Evolutionary conservation across 2,329 filamentous ascomycete genomes (phyloP).

Genomic region (Xylaria sp.): DNA sequence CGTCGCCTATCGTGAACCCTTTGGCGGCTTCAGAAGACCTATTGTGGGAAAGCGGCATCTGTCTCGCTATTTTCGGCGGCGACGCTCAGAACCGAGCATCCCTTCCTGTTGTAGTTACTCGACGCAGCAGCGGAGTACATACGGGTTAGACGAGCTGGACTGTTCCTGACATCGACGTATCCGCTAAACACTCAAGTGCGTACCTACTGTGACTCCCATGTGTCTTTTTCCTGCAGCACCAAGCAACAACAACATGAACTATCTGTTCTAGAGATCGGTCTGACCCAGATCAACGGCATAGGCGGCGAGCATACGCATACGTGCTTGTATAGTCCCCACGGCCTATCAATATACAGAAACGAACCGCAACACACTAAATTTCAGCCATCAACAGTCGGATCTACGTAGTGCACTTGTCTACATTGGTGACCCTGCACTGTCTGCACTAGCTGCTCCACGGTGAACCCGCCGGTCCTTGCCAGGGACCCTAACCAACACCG

Average conservation of each 20-base stretch:
- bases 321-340: constrained; percentile 3
- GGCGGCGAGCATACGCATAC: constrained; percentile 8
- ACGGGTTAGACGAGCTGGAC: constrained; percentile 3
- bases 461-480: constrained; percentile 18
- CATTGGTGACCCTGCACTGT: constrained; percentile 15
- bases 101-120: constrained; percentile 10
- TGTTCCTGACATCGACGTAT: constrained; percentile 12
- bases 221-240: constrained; percentile 14
- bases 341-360: constrained; percentile 2
- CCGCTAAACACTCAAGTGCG: constrained; percentile 2
- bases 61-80: not conserved
- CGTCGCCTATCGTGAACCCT: not conserved
- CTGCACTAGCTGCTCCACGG: constrained; percentile 24
- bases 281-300: constrained; percentile 13
- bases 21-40: not conserved
- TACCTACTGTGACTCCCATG: constrained; percentile 8
- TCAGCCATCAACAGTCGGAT: constrained; percentile 19
- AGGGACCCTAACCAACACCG: constrained; percentile 19
- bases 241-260: not conserved
- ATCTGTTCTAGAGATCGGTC: constrained; percentile 7
- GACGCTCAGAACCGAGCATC: constrained; percentile 6
- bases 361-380: not conserved
- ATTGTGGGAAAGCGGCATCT: not conserved
- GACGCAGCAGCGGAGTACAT: not conserved
- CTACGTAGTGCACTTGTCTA: constrained; percentile 22